phyloP scores from a whole-genome alignment of 2,329 filamentous ascomycete genomes.

The Aspergillus sclerotialis region DNA sequence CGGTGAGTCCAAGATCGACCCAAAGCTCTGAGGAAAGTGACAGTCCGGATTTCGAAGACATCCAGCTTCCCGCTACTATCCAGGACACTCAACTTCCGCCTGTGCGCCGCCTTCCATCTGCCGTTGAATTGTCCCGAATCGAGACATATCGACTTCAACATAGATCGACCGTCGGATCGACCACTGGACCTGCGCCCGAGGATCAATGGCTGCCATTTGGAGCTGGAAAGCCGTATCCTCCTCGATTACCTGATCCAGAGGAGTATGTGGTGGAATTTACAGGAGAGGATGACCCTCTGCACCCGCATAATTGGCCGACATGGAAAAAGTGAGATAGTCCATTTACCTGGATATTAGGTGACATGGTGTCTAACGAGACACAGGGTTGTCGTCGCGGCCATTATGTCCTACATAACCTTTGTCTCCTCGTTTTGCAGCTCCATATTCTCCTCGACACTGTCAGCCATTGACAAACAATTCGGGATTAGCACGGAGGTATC shows the following conservation, averaged over 20 bases:
- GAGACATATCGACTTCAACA: conserved; percentile 20
- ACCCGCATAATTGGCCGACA: conserved; percentile 47
- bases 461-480: conserved; percentile 45
- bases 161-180: conserved; percentile 19
- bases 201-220: conserved; percentile 23
- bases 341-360: neutral
- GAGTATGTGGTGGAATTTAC: conserved; percentile 52
- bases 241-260: conserved; percentile 43
- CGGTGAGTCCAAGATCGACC: conserved; percentile 1
- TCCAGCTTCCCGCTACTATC: conserved; percentile 1
- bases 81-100: conserved; percentile 1
- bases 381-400: conserved; percentile 15
- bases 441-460: conserved; percentile 63
- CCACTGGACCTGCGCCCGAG: conserved; percentile 7
- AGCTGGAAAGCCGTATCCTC: conserved; percentile 22
- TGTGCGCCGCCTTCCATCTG: conserved; percentile 14
- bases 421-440: conserved; percentile 47
- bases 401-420: conserved; percentile 42
- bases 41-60: neutral
- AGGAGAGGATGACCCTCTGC: conserved; percentile 42
- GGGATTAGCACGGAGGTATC: conserved; percentile 38
- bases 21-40: conserved; percentile 3
- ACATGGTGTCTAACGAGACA: neutral
- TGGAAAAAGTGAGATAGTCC: conserved; percentile 31
- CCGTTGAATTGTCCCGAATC: conserved; percentile 22